Evolutionary conservation across 805 yeast species (phyloP), one percentile per base, ranked within the genome.

Genomic region (Grigorovia transvaalensis): DNA sequence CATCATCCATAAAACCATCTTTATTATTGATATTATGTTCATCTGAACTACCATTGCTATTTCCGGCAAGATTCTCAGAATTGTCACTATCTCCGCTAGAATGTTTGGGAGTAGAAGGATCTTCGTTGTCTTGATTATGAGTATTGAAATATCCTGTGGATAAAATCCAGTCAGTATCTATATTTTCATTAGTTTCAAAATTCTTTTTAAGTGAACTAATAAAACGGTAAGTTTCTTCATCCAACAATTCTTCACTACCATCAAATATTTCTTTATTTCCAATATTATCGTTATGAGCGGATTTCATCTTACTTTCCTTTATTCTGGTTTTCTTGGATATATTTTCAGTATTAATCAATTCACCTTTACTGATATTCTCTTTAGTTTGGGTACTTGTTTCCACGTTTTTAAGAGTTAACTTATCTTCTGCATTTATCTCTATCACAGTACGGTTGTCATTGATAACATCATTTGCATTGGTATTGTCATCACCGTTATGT

Each of bases 221-320:
- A 59, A 65, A 69, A 54, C 59, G 65, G 58, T 63, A 66, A 44
- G 70, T 72, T 57, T 61, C 69, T 61, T 52, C 71, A 33, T 33
- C 38, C 12, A 33, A 12, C 15, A 33, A 8, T 33, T 33, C 38
- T 8, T 33, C 38, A 33, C 8, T 33, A 33, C 15, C 15, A 33
- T 33, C 38, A 33, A 33, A 33, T 13, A 33, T 12, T 33, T 33
- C 38, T 13, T 13, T 33, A 33, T 33, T 33, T 5, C 38, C 15
- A 13, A 12, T 62, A 38, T 64, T 68, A 8, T 62, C 58, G 17
- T 51, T 50, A 47, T 23, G 27, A 6, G 6, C 27, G 6, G 27
- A 23, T 6, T 23, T 23, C 27, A 23, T 23, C 27, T 23, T 23
- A 6, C 27, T 23, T 23, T 23, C 27, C 55, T 53, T 47, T 56